Percentiles rank a stretch among this genome's conserved stretches.
These are phyloP conservation scores for Diutina rugosa DNA, from an alignment of 1,139 yeast species.

Conservation along the genomic window DNA sequence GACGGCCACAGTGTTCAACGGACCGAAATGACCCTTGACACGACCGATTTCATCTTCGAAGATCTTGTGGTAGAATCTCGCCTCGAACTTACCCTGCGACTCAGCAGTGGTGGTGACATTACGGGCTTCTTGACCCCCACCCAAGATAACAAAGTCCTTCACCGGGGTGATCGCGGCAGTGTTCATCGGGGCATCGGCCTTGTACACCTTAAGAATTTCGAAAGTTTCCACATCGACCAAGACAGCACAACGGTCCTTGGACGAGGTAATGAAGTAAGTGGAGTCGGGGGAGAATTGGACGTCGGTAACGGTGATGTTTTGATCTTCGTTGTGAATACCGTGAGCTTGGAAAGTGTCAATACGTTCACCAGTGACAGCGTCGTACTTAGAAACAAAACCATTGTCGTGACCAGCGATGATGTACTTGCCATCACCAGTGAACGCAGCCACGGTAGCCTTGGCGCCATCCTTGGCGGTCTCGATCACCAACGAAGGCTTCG, in stretches of 20 bases:
- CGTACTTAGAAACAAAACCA: conserved; percentile 73
- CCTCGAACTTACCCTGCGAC: conserved; percentile 93
- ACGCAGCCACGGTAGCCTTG: conserved; percentile 77
- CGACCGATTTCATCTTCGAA: conserved; percentile 95
- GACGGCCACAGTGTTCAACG: conserved; percentile 83
- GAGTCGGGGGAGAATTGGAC: conserved; percentile 77
- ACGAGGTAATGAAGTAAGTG: conserved; percentile 83
- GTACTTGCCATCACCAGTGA: conserved; percentile 66
- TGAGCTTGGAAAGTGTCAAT: conserved; percentile 51
- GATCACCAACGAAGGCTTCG: conserved; percentile 49
- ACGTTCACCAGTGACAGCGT: conserved; percentile 62
- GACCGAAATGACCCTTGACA: conserved; percentile 98
- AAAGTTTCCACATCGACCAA: conserved; percentile 70
- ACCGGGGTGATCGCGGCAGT: conserved; percentile 89
- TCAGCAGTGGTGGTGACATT: conserved; percentile 95
- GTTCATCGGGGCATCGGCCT: conserved; percentile 90
- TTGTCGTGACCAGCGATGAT: conserved; percentile 83
- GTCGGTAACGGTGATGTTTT: conserved; percentile 51
- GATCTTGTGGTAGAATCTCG: conserved; percentile 89
- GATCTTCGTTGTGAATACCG: conserved; percentile 47
- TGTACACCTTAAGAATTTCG: conserved; percentile 59
- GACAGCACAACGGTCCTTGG: conserved; percentile 84
- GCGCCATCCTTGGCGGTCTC: conserved; percentile 48
- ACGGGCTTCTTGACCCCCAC: conserved; percentile 99
- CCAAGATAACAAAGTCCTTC: conserved; percentile 84